A percentile compares a stretch with the other conserved stretches of the same genome.
phyloP scores from a whole-genome alignment of 2,329 filamentous ascomycete species.

The Exserohilum rostratum region DNA sequence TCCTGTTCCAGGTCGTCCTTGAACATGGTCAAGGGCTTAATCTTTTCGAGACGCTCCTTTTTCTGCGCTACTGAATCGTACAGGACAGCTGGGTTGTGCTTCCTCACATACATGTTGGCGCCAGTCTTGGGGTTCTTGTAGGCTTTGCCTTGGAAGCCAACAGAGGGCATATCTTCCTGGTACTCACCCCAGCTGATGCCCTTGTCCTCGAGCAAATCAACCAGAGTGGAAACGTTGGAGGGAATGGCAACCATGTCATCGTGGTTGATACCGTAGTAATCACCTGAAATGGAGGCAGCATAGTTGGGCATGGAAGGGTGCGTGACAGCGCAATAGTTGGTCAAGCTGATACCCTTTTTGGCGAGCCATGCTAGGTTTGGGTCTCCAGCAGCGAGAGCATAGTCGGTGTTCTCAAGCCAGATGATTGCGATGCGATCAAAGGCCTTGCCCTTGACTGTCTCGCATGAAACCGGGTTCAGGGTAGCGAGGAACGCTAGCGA shows the following conservation, averaged over 20 bases:
- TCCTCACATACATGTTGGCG: constrained; percentile 79
- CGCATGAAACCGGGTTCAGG: constrained; percentile 51
- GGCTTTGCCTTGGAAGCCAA: constrained; percentile 69
- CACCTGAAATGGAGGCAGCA: constrained; percentile 69
- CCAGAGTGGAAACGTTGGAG: constrained; percentile 48
- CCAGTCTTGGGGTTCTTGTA: constrained; percentile 68
- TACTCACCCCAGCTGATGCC: constrained; percentile 64
- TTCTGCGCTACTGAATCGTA: constrained; percentile 69
- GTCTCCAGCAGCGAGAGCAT: constrained; percentile 67
- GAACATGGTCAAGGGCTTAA: constrained; percentile 77
- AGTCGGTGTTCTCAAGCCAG: constrained; percentile 80
- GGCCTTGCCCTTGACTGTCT: constrained; percentile 67
- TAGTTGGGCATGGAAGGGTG: constrained; percentile 80
- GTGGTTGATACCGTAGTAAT: constrained; percentile 75
- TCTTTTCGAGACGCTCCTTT: constrained; percentile 65
- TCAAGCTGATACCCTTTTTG: constrained; percentile 66
- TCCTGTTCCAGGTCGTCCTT: constrained; percentile 47
- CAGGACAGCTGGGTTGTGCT: constrained; percentile 73
- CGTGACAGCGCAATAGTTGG: constrained; percentile 63
- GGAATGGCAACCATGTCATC: constrained; percentile 64
- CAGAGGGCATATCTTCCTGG: constrained; percentile 77
- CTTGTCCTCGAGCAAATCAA: constrained; percentile 52
- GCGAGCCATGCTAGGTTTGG: constrained; percentile 65
- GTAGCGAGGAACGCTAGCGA: constrained; percentile 21
- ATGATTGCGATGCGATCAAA: constrained; percentile 76